Evolutionary conservation across 371 early-diverging fungal species (phyloP).

Genomic region (Cokeromyces recurvatus): DNA sequence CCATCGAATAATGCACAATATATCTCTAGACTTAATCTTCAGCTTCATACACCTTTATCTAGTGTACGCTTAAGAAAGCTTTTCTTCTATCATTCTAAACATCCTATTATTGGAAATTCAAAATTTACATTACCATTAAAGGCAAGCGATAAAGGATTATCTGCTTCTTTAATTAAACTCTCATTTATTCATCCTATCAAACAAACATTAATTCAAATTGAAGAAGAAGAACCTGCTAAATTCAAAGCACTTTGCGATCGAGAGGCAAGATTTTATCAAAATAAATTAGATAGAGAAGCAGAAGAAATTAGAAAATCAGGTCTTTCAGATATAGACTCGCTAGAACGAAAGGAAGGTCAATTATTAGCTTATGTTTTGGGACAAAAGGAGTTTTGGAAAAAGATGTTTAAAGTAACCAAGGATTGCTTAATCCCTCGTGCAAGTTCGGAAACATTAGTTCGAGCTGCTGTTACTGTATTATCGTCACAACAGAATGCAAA

Average conservation of each 20-base stretch:
- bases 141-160: conserved; percentile 63
- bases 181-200: conserved; percentile 41
- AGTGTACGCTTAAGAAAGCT: conserved; percentile 36
- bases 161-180: conserved; percentile 43
- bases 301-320: conserved; percentile 46
- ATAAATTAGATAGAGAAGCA: conserved; percentile 39
- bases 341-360: conserved; percentile 30
- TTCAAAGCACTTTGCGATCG: conserved; percentile 50
- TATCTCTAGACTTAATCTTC: conserved; percentile 38
- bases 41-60: conserved; percentile 27
- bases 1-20: conserved; percentile 46
- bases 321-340: conserved; percentile 4
- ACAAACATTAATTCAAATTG: conserved; percentile 7
- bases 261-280: conserved; percentile 55
- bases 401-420: conserved; percentile 54
- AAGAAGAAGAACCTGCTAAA: conserved; percentile 40
- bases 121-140: conserved; percentile 49
- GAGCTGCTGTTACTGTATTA: conserved; percentile 22
- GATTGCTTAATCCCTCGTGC: conserved; percentile 70
- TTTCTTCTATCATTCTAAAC: conserved; percentile 30
- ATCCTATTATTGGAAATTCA: conserved; percentile 66
- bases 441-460: conserved; percentile 64
- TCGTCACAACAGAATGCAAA: neutral
- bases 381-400: conserved; percentile 54
- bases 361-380: conserved; percentile 61